Evolutionary conservation across 805 yeast genomes (phyloP).

Genomic region (Ascoidea tarda): DNA sequence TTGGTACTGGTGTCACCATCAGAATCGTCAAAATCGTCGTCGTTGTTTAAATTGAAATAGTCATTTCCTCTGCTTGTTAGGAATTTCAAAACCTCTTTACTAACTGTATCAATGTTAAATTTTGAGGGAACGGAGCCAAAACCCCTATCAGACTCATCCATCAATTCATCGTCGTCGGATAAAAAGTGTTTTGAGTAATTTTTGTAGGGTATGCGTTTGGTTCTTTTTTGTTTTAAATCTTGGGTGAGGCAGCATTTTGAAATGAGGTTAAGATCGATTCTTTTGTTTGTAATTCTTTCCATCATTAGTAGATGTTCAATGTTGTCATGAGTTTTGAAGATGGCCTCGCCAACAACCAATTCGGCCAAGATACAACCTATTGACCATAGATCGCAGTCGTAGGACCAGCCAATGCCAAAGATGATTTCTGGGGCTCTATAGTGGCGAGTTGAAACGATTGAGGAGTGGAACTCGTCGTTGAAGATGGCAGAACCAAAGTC

Average conservation of each 20-base stretch:
- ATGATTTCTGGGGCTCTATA: constrained; percentile 96
- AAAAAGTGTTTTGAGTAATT: constrained; percentile 6
- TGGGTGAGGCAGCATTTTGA: constrained; percentile 14
- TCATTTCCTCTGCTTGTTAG: background rate
- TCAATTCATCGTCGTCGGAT: background rate
- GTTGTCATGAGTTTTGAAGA: constrained; percentile 91
- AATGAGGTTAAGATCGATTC: constrained; percentile 27
- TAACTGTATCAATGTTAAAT: background rate
- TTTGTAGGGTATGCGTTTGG: constrained; percentile 2
- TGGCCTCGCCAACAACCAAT: constrained; percentile 83
- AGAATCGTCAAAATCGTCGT: no score
- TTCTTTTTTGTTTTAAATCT: background rate
- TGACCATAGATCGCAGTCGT: constrained; percentile 95
- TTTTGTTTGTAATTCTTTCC: constrained; percentile 58
- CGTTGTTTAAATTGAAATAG: no score
- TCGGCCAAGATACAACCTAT: constrained; percentile 90
- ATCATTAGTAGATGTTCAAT: constrained; percentile 91
- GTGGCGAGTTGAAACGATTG: constrained; percentile 88
- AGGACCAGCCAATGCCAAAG: constrained; percentile 92
- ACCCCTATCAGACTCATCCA: background rate
- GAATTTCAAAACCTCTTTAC: background rate
- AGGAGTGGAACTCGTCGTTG: constrained; percentile 85
- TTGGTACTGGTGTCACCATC: no score
- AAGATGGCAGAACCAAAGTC: constrained; percentile 98
- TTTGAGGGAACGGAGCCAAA: background rate